Base-by-base conservation (phyloP, 2,329 filamentous ascomycete species). In the Fusarium chaquense region DNA sequence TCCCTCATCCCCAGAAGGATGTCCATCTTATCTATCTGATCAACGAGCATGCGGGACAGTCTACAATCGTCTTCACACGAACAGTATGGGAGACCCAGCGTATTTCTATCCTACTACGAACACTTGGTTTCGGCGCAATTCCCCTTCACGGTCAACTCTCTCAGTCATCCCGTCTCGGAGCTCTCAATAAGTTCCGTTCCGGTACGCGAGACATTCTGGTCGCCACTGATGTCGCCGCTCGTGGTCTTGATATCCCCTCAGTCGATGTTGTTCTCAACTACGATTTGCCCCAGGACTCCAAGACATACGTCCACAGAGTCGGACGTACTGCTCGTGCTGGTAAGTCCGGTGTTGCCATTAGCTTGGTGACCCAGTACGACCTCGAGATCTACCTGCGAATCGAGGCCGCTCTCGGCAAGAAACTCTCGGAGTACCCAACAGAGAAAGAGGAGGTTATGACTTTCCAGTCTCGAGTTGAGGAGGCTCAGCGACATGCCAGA, bases 51-150 rank as follows among this genome's bases (percentile, higher is more conserved):
- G 88, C 89, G 16, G 96, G 95, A n/a, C 89, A 97, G 77, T 91
- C 91, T 0, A 90, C 88, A 64, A 97, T 99, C 76, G 87, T 98
- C 70, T 99, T 99, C 82, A 94, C 93, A 0, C 86, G 96, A 44
- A 99, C 96, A 0, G 93, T 98, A 45, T 92, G 93, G 79, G 95
- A 98, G 78, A 92, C 94, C 0, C 93, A 97, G 78, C 88, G 96
- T 11, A 80, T 98, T 33, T 90, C 94, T 26, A 92, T 97, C 75
- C 81, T 99, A 18, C 86, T 98, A 4, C 90, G 95, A 50, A 87
- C 90, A 0, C 88, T 99, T 5, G 95, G 94, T 30, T 96, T 98
- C 76, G 90, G 91, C 41, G 95, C 94, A 6, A 96, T 98, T 64
- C 95, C 96, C 0, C 86, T 99, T 0, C 95, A 99, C 80, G 96